A percentile compares a stretch with the other conserved stretches of the same genome.
Evolutionary conservation across 805 yeast species (phyloP).

Genomic region (Saccharomycopsis oosterbeekiorum): DNA sequence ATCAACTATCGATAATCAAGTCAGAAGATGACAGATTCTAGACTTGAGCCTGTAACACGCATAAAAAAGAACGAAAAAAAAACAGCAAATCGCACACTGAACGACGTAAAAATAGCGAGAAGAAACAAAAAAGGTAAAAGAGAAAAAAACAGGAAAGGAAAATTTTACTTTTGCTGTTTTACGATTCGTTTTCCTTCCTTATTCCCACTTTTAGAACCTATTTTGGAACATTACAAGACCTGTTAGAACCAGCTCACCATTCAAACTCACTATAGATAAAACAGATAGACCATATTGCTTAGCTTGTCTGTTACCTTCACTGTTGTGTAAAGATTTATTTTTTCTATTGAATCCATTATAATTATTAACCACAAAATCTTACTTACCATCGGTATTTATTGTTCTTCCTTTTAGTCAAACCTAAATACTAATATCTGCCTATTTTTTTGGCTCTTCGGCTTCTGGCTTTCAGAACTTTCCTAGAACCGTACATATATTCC

Average conservation of each 20-base stretch:
- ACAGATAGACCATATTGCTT: not conserved
- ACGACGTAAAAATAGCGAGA: not conserved
- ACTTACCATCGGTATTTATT: no score
- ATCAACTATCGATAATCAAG: not conserved
- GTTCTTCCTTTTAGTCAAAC: no score
- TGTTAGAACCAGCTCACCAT: not conserved
- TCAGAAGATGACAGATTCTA: not conserved
- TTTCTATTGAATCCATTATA: no score
- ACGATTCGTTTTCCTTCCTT: not conserved
- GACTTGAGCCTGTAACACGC: not conserved
- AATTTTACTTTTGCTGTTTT: constrained; percentile 2
- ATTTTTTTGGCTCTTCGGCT: no score
- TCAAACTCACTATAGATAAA: not conserved
- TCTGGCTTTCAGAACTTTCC: no score
- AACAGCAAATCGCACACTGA: constrained; percentile 1
- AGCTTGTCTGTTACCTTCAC: not conserved
- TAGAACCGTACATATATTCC: no score
- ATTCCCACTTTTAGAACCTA: not conserved
- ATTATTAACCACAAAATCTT: no score
- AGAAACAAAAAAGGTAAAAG: not conserved
- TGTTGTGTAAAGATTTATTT: not conserved
- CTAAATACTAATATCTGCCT: no score
- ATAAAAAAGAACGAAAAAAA: not conserved
- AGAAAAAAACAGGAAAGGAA: constrained; percentile 1
- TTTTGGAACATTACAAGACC: not conserved